Conservation (phyloP, 768 basidiomycete species). For the Neoboletus magnificus region DNA sequence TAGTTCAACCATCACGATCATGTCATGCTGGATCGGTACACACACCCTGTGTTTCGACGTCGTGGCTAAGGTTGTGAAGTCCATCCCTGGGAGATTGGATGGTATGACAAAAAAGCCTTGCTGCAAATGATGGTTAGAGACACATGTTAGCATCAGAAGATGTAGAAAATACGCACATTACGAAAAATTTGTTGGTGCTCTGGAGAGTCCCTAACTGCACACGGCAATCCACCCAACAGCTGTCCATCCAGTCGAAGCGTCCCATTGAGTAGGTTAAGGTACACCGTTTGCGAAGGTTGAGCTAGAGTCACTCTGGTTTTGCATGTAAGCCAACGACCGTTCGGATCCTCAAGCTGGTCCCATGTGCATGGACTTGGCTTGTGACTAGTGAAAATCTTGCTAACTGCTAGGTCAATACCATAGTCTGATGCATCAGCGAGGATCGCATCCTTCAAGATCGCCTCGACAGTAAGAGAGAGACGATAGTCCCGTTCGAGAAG, state of each 20-base stretch:
- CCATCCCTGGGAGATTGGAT: neutral
- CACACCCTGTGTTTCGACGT: neutral
- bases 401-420: constrained; percentile 13
- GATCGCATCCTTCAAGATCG: neutral
- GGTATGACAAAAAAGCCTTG: neutral
- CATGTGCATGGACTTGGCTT: constrained; percentile 7
- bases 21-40: neutral
- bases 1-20: neutral
- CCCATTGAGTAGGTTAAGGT: constrained; percentile 13
- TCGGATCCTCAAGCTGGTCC: neutral
- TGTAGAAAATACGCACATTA: neutral
- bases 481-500: constrained; percentile 23
- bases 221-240: constrained; percentile 5
- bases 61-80: neutral
- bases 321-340: constrained; percentile 15
- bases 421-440: neutral
- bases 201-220: neutral
- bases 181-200: neutral
- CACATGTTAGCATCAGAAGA: neutral
- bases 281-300: neutral
- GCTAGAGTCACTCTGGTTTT: neutral
- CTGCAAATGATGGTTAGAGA: neutral
- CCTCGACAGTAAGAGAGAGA: constrained; percentile 19
- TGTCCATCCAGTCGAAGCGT: constrained; percentile 18
- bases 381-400: constrained; percentile 3